Conservation (phyloP, 495 filamentous ascomycete species). For the Parmelia sp. region DNA sequence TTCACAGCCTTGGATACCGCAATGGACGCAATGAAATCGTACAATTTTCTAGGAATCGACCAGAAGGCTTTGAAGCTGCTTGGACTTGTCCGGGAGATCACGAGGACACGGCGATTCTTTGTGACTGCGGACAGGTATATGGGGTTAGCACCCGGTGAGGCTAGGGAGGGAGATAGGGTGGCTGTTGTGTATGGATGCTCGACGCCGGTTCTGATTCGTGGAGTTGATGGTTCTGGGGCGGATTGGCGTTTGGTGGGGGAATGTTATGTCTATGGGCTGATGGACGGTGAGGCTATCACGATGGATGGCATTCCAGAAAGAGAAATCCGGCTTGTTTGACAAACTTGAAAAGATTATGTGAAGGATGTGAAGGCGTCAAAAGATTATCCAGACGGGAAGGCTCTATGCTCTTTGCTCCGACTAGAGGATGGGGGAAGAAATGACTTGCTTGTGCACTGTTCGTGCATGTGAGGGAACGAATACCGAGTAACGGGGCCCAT, state of each 20-base stretch:
- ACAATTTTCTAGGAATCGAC: neutral
- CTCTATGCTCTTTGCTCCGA: no score
- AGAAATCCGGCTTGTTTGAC: neutral
- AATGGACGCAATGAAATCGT: neutral
- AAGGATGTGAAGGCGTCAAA: no score
- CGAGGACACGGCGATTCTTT: slow-evolving; percentile 5
- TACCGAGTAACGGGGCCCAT: no score
- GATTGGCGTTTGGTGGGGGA: slow-evolving; percentile 2
- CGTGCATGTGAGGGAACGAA: no score
- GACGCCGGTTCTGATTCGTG: neutral
- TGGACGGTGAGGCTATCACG: slow-evolving; percentile 2
- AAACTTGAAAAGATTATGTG: neutral
- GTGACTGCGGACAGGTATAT: slow-evolving; percentile 2
- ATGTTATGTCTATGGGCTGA: slow-evolving; percentile 6
- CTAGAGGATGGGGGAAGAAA: no score
- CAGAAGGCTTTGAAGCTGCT: neutral
- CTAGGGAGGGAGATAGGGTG: slow-evolving; percentile 2
- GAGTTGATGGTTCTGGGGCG: neutral
- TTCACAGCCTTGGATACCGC: neutral
- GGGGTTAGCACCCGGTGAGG: neutral
- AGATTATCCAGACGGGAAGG: no score
- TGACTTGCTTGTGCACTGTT: no score
- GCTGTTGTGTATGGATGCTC: neutral
- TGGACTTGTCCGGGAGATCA: neutral
- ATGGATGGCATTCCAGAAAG: neutral